Base-by-base conservation (phyloP, 805 yeast genomes). In the Teunomyces tritomae region DNA sequence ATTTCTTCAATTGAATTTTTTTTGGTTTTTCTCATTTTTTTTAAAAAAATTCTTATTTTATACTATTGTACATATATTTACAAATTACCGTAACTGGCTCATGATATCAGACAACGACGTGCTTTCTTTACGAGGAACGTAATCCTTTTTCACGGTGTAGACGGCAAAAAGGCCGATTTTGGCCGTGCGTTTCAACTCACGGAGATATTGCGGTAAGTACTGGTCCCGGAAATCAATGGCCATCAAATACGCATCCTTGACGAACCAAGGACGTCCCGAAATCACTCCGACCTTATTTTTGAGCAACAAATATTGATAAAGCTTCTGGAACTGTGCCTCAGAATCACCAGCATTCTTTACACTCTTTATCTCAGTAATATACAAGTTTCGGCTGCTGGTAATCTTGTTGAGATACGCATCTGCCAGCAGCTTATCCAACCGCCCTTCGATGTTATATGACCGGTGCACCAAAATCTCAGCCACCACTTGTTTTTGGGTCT, bases 201-300 rank as follows among this genome's bases (percentile, higher is more conserved):
- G 16, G 37, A 67, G 54, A 46, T 59, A 64, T 14, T 41, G 43
- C 3, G 70, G 69, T 24, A 62, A 39, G 28, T 51, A 36, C 14
- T 50, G 52, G 34, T 56, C 59, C 14, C 54, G 43, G 44, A 62
- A 62, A 46, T 64, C 67, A 11, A 56, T 46, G 1, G 84, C 75
- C 27, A 83, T 62, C 45, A 85, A 52, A 59, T 85, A 85, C 7
- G 85, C 76, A 62, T 85, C 91, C 56, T 83, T 84, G 34, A 83
- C 83, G 54, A 73, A 70, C 7, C 61, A 51, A 0, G 80, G 78
- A 45, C 70, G 70, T 14, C 68, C 71, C 9, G 79, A 75, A 39
- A 85, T 67, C 13, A 84, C 89, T 1, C 89, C 91, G 44, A 78
- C 80, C 58, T 80, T 80, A 27, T 62, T 56, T 27, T 77, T 65